Percentiles rank a stretch among this genome's conserved stretches.
These are phyloP conservation scores for Acanthamoeba castellanii DNA, from an alignment of 208 protist species.

Conservation along the genomic window DNA sequence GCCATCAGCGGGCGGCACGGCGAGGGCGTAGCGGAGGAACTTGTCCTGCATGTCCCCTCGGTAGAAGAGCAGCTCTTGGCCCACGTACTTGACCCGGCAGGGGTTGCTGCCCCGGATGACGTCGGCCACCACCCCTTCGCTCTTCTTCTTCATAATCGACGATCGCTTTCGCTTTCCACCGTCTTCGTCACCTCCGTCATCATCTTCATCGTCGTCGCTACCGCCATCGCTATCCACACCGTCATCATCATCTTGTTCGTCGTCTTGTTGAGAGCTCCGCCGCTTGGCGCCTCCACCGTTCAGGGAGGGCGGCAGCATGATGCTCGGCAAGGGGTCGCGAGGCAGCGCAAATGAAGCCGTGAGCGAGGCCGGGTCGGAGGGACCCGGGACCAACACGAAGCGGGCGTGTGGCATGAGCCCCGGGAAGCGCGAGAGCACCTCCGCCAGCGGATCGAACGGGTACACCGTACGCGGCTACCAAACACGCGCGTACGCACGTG, in stretches of 20 bases:
- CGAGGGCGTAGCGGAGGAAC: neutral
- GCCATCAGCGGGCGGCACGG: neutral
- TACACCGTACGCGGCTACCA: neutral
- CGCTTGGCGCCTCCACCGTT: neutral
- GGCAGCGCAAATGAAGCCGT: neutral
- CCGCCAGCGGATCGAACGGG: neutral
- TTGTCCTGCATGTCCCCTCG: neutral
- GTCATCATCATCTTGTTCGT: neutral
- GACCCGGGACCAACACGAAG: neutral
- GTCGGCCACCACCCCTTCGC: neutral
- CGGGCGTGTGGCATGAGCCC: neutral
- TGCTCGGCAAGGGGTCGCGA: neutral
- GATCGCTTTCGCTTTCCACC: neutral
- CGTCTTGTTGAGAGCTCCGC: neutral
- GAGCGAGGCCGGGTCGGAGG: neutral
- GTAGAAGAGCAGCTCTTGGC: neutral
- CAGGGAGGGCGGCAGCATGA: neutral
- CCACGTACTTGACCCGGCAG: neutral
- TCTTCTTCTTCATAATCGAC: neutral
- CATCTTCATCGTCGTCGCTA: neutral
- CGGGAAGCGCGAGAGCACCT: neutral
- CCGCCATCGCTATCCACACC: neutral
- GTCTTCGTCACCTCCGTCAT: neutral
- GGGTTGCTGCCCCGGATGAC: neutral
- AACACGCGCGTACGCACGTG: no score